phyloP scores from a whole-genome alignment of 106 monocot genomes.

The Acorus gramineus region DNA sequence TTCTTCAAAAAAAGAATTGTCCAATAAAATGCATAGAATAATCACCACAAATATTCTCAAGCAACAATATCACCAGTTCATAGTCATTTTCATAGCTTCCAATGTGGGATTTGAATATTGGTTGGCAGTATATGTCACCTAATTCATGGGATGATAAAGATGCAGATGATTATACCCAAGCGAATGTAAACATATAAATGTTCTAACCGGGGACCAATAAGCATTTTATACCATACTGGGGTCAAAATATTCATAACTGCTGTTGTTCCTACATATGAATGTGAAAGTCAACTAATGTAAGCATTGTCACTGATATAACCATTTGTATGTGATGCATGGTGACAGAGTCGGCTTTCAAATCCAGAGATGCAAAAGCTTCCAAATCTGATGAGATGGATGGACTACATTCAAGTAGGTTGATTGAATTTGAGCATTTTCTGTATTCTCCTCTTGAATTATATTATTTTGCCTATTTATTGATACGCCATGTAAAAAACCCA shows the following conservation, averaged over 20 bases:
- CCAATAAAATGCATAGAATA: too few species aligned
- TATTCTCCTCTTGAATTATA: not conserved
- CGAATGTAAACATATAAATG: too few species aligned
- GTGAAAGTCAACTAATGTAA: not conserved
- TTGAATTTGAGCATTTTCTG: not conserved
- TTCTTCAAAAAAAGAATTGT: too few species aligned
- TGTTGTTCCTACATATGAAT: not conserved
- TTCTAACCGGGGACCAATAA: too few species aligned
- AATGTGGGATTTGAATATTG: too few species aligned
- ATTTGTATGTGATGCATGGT: not conserved
- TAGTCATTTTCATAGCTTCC: too few species aligned
- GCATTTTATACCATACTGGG: too few species aligned
- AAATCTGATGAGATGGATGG: slow-evolving; percentile 79
- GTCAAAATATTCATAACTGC: not conserved
- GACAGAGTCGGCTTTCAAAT: slow-evolving; percentile 43
- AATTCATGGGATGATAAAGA: too few species aligned
- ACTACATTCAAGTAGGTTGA: slow-evolving; percentile 81
- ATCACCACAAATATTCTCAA: too few species aligned
- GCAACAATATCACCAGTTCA: too few species aligned
- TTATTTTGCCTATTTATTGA: not conserved
- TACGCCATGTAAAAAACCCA: not conserved
- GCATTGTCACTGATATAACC: not conserved
- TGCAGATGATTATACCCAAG: too few species aligned
- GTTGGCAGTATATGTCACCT: too few species aligned
- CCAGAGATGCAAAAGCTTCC: slow-evolving; percentile 32